These are phyloP conservation scores for Colletotrichum salicis DNA, from an alignment of 2,329 filamentous ascomycete genomes.

Conservation along the genomic window DNA sequence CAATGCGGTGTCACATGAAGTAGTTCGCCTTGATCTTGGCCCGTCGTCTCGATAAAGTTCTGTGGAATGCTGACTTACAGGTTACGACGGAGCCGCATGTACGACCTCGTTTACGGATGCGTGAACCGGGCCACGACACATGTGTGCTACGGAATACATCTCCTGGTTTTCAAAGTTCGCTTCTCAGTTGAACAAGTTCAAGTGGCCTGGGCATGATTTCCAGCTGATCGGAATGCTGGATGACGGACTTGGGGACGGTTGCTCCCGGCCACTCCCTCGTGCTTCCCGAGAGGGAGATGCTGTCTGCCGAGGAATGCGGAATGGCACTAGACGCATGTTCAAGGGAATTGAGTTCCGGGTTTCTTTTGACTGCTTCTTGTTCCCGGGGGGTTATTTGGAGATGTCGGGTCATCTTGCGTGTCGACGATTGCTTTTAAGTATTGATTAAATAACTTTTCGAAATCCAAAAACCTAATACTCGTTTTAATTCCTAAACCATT, in stretches of 20 bases:
- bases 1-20: not conserved
- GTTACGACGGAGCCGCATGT: not conserved
- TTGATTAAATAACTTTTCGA: not conserved
- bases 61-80: not conserved
- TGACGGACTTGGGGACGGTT: not conserved
- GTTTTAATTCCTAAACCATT: not conserved
- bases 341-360: not conserved
- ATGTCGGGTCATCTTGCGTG: not conserved
- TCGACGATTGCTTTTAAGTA: not conserved
- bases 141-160: not conserved
- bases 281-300: not conserved
- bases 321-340: not conserved
- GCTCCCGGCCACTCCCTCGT: not conserved
- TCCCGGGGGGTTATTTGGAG: not conserved
- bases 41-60: not conserved
- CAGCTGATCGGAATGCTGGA: not conserved
- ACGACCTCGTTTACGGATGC: not conserved
- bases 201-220: not conserved
- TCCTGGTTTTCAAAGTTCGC: not conserved
- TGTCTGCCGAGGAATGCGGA: not conserved
- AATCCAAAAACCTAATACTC: too few species aligned
- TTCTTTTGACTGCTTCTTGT: not conserved
- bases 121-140: not conserved
- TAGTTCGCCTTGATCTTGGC: too few species aligned
- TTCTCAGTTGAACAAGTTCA: not conserved